Evolutionary conservation across 1,284 basidiomycete species (phyloP).

Genomic region (Sutorius eximius): DNA sequence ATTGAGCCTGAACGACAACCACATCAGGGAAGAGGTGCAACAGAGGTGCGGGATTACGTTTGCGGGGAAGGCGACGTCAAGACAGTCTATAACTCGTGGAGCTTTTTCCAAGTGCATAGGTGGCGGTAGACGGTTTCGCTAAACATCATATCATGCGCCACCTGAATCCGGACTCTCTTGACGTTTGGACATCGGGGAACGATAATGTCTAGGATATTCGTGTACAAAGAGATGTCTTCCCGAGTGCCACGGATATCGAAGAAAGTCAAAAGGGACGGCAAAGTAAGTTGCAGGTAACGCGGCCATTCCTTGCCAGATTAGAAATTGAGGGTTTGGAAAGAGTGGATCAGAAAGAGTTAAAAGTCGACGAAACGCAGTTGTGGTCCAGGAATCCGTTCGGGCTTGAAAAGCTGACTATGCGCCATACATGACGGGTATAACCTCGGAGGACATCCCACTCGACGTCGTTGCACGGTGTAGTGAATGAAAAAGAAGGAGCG

Average conservation of each 20-base stretch:
- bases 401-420: background rate
- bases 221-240: background rate
- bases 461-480: background rate
- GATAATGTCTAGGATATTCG: conserved; percentile 2
- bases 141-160: background rate
- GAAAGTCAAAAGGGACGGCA: background rate
- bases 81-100: conserved; percentile 4
- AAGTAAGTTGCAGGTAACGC: conserved; percentile 4
- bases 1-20: conserved; percentile 7
- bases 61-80: background rate
- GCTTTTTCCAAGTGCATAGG: background rate
- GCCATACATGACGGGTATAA: conserved; percentile 2
- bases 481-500: background rate
- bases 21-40: background rate
- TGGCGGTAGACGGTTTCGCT: background rate
- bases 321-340: conserved; percentile 8
- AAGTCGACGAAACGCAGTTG: background rate
- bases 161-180: background rate
- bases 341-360: background rate
- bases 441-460: conserved; percentile 2
- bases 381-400: background rate
- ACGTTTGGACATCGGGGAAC: conserved; percentile 6
- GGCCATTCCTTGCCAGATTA: conserved; percentile 3
- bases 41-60: conserved; percentile 1
- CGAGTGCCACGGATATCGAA: background rate